phyloP scores from a whole-genome alignment of 371 early-diverging fungal species.

The Smittium mucronatum region DNA sequence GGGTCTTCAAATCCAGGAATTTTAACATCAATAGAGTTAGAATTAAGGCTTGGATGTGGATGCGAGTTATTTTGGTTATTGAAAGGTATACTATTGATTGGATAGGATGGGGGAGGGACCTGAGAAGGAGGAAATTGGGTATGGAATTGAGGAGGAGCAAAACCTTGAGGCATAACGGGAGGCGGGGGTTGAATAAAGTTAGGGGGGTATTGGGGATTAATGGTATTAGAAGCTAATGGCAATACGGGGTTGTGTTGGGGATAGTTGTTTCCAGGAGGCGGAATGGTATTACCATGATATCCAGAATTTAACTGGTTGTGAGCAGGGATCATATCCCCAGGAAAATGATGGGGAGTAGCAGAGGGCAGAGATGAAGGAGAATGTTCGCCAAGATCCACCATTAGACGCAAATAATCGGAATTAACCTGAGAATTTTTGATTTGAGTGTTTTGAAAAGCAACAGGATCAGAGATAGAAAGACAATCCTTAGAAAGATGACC shows the following conservation, averaged over 20 bases:
- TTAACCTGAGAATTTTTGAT: slow-evolving; percentile 76
- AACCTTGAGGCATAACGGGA: slow-evolving; percentile 1
- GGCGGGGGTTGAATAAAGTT: not conserved
- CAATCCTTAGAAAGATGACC: slow-evolving; percentile 89
- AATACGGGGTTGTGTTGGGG: not conserved
- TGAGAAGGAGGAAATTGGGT: slow-evolving; percentile 3
- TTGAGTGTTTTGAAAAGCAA: slow-evolving; percentile 64
- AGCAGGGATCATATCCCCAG: not conserved
- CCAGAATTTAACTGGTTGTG: not conserved
- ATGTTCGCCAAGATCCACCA: slow-evolving; percentile 74
- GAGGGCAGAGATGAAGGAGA: not conserved
- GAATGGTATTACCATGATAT: not conserved
- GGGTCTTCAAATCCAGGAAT: not conserved
- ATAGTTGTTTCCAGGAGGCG: not conserved
- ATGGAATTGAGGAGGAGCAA: slow-evolving; percentile 1
- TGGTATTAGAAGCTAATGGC: not conserved
- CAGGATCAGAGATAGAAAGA: slow-evolving; percentile 26
- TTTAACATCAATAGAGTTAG: not conserved
- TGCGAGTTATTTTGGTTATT: not conserved
- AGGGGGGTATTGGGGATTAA: not conserved
- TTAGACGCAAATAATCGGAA: slow-evolving; percentile 71
- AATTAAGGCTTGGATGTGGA: not conserved
- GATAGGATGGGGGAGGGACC: not conserved
- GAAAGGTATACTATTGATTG: not conserved
- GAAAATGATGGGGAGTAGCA: not conserved